Evolutionary conservation across 2,329 filamentous ascomycete genomes (phyloP).

Genomic region (Claviceps sp.): DNA sequence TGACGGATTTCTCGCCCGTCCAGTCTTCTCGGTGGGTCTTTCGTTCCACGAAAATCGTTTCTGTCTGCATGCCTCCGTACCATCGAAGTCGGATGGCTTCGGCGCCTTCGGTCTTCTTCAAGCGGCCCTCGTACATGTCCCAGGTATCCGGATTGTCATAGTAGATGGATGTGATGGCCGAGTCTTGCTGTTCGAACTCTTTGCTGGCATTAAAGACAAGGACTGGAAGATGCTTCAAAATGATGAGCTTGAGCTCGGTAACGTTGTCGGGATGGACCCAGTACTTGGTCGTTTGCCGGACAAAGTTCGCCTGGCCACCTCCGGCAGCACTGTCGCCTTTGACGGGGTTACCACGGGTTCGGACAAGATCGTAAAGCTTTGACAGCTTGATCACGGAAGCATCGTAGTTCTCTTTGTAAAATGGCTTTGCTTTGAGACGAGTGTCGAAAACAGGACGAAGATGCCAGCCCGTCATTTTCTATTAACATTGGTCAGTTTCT

Average conservation of each 20-base stretch:
- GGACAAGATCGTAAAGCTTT: slow-evolving; percentile 85
- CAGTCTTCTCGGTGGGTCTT: slow-evolving; percentile 98
- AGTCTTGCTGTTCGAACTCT: slow-evolving; percentile 81
- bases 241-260: slow-evolving; percentile 93
- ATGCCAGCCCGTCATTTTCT: slow-evolving; percentile 93
- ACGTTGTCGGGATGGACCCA: slow-evolving; percentile 99
- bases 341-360: slow-evolving; percentile 82
- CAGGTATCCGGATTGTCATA: slow-evolving; percentile 91
- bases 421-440: slow-evolving; percentile 86
- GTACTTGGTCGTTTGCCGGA: slow-evolving; percentile 96
- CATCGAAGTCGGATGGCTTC: slow-evolving; percentile 92
- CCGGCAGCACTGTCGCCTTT: slow-evolving; percentile 87
- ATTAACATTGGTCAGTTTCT: not conserved
- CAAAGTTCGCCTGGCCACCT: slow-evolving; percentile 85
- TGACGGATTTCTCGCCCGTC: slow-evolving; percentile 98
- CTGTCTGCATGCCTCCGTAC: slow-evolving; percentile 93
- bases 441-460: slow-evolving; percentile 93
- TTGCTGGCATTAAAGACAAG: slow-evolving; percentile 96
- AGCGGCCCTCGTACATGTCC: slow-evolving; percentile 83
- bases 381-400: slow-evolving; percentile 89
- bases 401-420: slow-evolving; percentile 99
- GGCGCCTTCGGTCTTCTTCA: slow-evolving; percentile 96
- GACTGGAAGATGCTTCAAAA: slow-evolving; percentile 92
- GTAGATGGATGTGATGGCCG: slow-evolving; percentile 96
- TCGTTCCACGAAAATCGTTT: slow-evolving; percentile 92